Conservation (phyloP, 2,329 filamentous ascomycete genomes). For the Talaromyces verruculosus region DNA sequence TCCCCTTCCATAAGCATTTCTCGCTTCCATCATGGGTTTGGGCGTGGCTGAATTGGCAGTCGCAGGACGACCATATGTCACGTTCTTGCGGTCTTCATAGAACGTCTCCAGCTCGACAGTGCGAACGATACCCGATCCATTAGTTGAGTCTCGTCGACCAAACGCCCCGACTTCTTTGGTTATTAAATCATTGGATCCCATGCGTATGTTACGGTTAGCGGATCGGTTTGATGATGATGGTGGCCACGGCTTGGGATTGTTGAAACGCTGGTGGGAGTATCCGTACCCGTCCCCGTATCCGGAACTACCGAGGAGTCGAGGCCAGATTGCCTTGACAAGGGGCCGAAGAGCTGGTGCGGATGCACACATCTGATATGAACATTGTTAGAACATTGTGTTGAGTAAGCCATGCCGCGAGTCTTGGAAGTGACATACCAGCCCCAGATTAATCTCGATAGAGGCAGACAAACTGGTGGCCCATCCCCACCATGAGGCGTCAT, state of each 20-base stretch:
- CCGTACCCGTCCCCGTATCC: background rate
- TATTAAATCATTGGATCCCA: background rate
- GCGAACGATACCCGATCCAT: constrained; percentile 25
- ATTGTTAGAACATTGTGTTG: background rate
- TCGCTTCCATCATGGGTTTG: constrained; percentile 1
- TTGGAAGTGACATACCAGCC: constrained; percentile 32
- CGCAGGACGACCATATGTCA: constrained; percentile 2
- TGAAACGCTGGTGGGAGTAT: background rate
- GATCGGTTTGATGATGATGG: background rate
- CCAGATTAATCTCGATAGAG: constrained; percentile 37
- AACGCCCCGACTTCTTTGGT: background rate
- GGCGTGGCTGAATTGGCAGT: background rate
- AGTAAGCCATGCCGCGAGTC: background rate
- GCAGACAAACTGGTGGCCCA: constrained; percentile 37
- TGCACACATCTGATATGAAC: constrained; percentile 34
- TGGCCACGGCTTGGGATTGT: background rate
- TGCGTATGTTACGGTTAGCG: background rate
- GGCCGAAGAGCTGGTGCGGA: constrained; percentile 40
- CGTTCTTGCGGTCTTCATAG: constrained; percentile 28
- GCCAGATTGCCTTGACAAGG: constrained; percentile 34
- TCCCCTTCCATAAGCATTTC: background rate
- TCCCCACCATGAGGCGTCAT: constrained; percentile 37
- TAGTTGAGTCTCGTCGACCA: background rate
- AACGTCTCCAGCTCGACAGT: constrained; percentile 40
- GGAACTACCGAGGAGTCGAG: constrained; percentile 30